Percentiles rank a stretch among this genome's conserved stretches.
Evolutionary conservation across 2,329 filamentous ascomycete species (phyloP).

Genomic region (Penicillium brevicompactum): DNA sequence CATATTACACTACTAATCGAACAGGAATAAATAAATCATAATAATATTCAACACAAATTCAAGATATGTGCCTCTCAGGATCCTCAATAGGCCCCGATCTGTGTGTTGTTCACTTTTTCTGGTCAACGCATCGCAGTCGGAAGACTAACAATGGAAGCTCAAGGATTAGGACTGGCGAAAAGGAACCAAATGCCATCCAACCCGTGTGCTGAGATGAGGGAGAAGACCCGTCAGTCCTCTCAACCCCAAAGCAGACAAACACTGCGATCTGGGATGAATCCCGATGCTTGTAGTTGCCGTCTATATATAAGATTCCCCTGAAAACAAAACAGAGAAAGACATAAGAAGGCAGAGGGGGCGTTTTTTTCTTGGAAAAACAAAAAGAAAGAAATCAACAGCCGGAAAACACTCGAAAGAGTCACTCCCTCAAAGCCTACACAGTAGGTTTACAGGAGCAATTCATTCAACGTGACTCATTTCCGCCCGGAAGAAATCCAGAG

Average conservation of each 20-base stretch:
- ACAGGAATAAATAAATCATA: constrained; percentile 1
- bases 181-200: constrained; percentile 34
- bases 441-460: constrained; percentile 1
- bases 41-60: constrained; percentile 20
- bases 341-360: constrained; percentile 1
- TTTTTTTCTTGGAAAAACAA: neutral
- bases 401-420: neutral
- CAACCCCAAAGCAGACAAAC: neutral
- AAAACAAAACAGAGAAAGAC: constrained; percentile 12
- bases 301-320: constrained; percentile 1
- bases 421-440: neutral
- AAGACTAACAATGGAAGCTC: constrained; percentile 16
- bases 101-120: constrained; percentile 32
- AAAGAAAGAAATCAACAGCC: neutral
- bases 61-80: constrained; percentile 23
- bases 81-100: constrained; percentile 16
- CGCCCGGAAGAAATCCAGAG: constrained; percentile 22
- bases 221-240: constrained; percentile 4
- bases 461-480: neutral
- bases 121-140: constrained; percentile 22
- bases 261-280: constrained; percentile 9
- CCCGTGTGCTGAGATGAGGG: constrained; percentile 20
- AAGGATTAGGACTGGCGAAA: constrained; percentile 30
- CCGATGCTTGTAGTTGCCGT: constrained; percentile 10
- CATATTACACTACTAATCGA: neutral